phyloP scores from a whole-genome alignment of 371 early-diverging fungal species.

The Rhizopus sp. region DNA sequence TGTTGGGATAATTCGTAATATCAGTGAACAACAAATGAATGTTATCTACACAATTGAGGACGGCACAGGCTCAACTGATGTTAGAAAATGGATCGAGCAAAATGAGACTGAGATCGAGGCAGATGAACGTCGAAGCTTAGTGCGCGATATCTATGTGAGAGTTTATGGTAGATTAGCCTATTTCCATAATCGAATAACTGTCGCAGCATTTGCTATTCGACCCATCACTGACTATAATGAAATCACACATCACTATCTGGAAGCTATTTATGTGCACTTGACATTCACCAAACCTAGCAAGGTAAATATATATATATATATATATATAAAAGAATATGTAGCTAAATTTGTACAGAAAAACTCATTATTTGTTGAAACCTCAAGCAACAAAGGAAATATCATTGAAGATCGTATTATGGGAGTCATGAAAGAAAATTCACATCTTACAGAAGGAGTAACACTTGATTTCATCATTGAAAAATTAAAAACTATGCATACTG shows the following conservation, averaged over 20 bases:
- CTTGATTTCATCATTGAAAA: slow-evolving; percentile 37
- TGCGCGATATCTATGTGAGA: slow-evolving; percentile 62
- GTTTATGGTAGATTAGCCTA: slow-evolving; percentile 65
- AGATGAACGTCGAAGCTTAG: slow-evolving; percentile 23
- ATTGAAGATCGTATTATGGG: slow-evolving; percentile 3
- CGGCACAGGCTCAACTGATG: slow-evolving; percentile 76
- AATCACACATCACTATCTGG: slow-evolving; percentile 71
- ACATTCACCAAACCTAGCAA: slow-evolving; percentile 39
- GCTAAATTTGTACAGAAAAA: neutral
- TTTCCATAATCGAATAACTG: slow-evolving; percentile 57
- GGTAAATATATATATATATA: too few relatives aligned
- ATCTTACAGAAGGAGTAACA: slow-evolving; percentile 5
- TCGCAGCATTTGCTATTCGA: slow-evolving; percentile 55
- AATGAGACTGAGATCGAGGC: slow-evolving; percentile 37
- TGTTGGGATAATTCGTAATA: slow-evolving; percentile 65
- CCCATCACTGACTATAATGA: slow-evolving; percentile 76
- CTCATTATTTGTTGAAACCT: neutral
- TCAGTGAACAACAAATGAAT: slow-evolving; percentile 56
- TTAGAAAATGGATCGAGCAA: slow-evolving; percentile 62
- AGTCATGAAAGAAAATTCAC: neutral
- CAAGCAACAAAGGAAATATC: neutral
- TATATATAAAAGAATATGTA: neutral
- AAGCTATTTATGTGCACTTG: slow-evolving; percentile 66
- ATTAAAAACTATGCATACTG: slow-evolving; percentile 39
- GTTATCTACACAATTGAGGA: slow-evolving; percentile 73